phyloP scores from a whole-genome alignment of 305 asterid species.

The Andrographis paniculata region DNA sequence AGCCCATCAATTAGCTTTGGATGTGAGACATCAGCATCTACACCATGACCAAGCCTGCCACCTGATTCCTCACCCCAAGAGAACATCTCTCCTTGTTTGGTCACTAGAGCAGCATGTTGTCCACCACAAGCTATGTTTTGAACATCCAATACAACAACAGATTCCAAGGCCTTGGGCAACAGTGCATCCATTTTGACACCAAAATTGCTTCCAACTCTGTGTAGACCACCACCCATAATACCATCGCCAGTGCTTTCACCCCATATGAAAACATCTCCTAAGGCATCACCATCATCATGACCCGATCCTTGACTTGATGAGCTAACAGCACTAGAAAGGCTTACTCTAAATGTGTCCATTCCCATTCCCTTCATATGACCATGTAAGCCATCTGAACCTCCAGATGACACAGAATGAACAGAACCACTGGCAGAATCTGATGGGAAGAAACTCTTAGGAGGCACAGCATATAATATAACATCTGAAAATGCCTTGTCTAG shows the following conservation, averaged over 20 bases:
- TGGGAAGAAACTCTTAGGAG: slow-evolving; percentile 69
- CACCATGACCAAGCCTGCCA: slow-evolving; percentile 97
- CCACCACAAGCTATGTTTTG: slow-evolving; percentile 88
- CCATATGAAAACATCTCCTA: slow-evolving; percentile 91
- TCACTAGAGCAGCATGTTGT: slow-evolving; percentile 64
- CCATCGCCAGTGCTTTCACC: slow-evolving; percentile 87
- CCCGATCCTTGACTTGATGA: slow-evolving; percentile 95
- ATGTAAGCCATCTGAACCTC: slow-evolving; percentile 69
- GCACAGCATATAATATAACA: slow-evolving; percentile 43
- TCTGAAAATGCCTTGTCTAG: slow-evolving; percentile 63
- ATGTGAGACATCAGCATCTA: slow-evolving; percentile 71
- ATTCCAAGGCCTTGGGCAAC: slow-evolving; percentile 78
- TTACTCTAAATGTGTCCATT: slow-evolving; percentile 80
- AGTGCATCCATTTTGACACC: slow-evolving; percentile 57
- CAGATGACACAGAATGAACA: slow-evolving; percentile 66
- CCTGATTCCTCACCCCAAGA: slow-evolving; percentile 92
- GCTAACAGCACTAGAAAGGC: slow-evolving; percentile 95
- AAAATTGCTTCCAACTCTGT: slow-evolving; percentile 37
- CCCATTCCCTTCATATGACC: slow-evolving; percentile 65
- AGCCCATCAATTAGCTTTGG: slow-evolving; percentile 81
- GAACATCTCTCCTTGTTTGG: slow-evolving; percentile 82
- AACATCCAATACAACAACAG: slow-evolving; percentile 78
- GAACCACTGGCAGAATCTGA: slow-evolving; percentile 67
- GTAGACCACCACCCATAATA: slow-evolving; percentile 64
- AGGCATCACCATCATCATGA: slow-evolving; percentile 81